These are phyloP conservation scores for Discostella stelligeroides DNA, from an alignment of 108 stramenopile genomes.

Conservation along the genomic window DNA sequence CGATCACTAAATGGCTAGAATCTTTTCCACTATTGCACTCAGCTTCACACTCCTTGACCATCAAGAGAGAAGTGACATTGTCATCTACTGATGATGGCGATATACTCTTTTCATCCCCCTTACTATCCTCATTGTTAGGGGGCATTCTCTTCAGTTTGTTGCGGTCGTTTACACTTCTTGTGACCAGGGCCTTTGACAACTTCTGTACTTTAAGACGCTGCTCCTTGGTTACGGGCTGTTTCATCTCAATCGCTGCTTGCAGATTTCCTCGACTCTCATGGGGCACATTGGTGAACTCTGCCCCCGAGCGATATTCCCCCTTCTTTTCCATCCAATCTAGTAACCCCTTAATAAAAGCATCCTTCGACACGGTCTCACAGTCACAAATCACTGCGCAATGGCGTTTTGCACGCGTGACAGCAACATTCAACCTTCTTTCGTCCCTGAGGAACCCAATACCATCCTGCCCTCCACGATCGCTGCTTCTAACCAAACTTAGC, in stretches of 20 bases:
- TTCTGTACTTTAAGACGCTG: slow-evolving; percentile 7
- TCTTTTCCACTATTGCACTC: no score
- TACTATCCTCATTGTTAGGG: slow-evolving; percentile 47
- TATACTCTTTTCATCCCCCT: slow-evolving; percentile 58
- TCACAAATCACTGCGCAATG: slow-evolving; percentile 75
- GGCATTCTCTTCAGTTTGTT: slow-evolving; percentile 24
- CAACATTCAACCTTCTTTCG: slow-evolving; percentile 95
- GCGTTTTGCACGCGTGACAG: slow-evolving; percentile 57
- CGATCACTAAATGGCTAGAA: no score
- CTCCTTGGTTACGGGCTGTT: slow-evolving; percentile 2
- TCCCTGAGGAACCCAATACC: slow-evolving; percentile 97
- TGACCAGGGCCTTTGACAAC: slow-evolving; percentile 1
- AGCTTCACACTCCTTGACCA: slow-evolving; percentile 64
- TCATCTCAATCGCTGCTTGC: slow-evolving; percentile 7
- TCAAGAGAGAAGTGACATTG: slow-evolving; percentile 57
- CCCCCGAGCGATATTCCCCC: slow-evolving; percentile 74
- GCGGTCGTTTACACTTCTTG: background rate
- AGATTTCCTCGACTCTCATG: background rate
- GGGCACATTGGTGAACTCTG: slow-evolving; percentile 45
- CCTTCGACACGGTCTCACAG: slow-evolving; percentile 80
- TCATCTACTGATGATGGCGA: slow-evolving; percentile 54
- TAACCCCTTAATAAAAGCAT: slow-evolving; percentile 68
- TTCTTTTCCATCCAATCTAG: slow-evolving; percentile 79
- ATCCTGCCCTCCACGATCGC: slow-evolving; percentile 63
- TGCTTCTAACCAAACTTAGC: slow-evolving; percentile 93